phyloP scores from a whole-genome alignment of 2,329 filamentous ascomycete genomes.

The Aquanectria penicillioides region DNA sequence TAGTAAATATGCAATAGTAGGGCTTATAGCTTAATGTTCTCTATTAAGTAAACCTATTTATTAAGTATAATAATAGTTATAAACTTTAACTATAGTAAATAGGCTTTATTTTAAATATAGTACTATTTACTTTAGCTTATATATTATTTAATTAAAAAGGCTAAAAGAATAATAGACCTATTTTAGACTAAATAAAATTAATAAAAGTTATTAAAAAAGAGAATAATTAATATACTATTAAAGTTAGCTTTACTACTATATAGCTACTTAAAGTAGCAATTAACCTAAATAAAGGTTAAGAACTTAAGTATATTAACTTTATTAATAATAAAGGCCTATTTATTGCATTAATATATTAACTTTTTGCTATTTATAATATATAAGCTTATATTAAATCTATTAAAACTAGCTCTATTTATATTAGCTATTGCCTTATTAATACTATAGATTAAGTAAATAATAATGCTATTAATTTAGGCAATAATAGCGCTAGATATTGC shows the following conservation, averaged over 20 bases:
- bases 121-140: too few relatives aligned
- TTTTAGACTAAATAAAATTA: too few relatives aligned
- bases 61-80: not conserved
- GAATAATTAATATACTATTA: too few relatives aligned
- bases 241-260: too few relatives aligned
- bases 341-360: not conserved
- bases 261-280: too few relatives aligned
- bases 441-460: not conserved
- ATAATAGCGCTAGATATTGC: not conserved
- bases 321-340: not conserved
- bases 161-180: not conserved
- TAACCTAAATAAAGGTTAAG: too few relatives aligned
- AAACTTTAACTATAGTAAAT: not conserved
- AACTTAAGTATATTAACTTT: too few relatives aligned
- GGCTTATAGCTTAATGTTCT: not conserved
- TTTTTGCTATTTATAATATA: not conserved
- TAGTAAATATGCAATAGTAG: conserved; percentile 1
- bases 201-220: too few relatives aligned
- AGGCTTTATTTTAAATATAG: too few relatives aligned
- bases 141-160: too few relatives aligned
- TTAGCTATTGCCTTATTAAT: not conserved
- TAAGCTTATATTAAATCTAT: not conserved
- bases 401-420: not conserved
- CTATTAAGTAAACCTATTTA: not conserved
- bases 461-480: not conserved